Percentiles rank a stretch among this genome's conserved stretches.
These are phyloP conservation scores for Bryoglossum gracile DNA, from an alignment of 495 filamentous ascomycete species.

Conservation along the genomic window DNA sequence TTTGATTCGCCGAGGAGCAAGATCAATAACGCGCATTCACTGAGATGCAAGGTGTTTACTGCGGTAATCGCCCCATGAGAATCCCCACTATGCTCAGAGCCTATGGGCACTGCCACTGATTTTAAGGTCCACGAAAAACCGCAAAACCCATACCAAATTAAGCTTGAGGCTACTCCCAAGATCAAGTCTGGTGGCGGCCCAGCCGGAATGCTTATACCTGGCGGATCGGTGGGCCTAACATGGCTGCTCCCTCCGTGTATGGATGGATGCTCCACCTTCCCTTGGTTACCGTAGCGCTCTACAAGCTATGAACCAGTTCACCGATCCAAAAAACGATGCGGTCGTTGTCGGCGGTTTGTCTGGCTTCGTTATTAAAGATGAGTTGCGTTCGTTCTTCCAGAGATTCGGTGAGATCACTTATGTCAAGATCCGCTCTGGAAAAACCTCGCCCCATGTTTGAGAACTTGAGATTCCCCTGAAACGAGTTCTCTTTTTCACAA, in stretches of 20 bases:
- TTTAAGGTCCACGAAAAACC: no score
- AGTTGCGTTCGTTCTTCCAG: constrained; percentile 99
- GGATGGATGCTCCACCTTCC: constrained; percentile 64
- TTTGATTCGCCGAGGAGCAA: constrained; percentile 87
- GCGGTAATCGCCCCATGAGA: constrained; percentile 97
- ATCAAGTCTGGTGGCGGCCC: constrained; percentile 64
- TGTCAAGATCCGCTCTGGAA: constrained; percentile 98
- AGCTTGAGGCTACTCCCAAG: constrained; percentile 99
- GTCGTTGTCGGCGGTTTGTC: constrained; percentile 97
- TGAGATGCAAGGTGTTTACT: constrained; percentile 99
- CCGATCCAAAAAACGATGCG: constrained; percentile 99
- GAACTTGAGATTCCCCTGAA: no score
- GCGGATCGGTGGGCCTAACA: constrained; percentile 37
- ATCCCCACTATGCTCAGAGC: no score
- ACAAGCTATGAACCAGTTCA: constrained; percentile 99
- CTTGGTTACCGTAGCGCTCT: constrained; percentile 76
- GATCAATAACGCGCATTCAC: constrained; percentile 92
- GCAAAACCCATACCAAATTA: no score
- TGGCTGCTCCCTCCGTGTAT: constrained; percentile 42
- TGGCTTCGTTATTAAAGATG: constrained; percentile 98
- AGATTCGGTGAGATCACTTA: constrained; percentile 99
- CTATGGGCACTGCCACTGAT: no score
- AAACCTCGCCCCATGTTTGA: no score
- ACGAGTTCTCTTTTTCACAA: no score
- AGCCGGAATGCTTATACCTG: constrained; percentile 41